Evolutionary conservation across 73 alveolate species (phyloP), one percentile per base, ranked within the genome.

Genomic region (Paramecium primaurelia): DNA sequence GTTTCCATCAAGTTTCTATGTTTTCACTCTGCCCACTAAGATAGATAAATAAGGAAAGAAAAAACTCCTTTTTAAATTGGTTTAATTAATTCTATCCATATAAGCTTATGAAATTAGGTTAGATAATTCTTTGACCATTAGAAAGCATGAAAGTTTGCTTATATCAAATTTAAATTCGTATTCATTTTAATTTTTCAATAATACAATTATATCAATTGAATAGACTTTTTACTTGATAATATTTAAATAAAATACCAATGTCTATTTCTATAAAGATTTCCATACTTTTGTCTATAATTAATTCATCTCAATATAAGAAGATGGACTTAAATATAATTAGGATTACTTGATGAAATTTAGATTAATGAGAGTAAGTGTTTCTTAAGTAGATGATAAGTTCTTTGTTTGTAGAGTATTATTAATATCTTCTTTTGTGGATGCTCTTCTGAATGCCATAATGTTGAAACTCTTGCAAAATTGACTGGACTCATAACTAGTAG

Each of bases 1-100:
- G 18, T 75, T n/a, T 3, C 38, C 36, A 42, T 75, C 88, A 10
- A 75, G 60, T 75, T 75, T 75, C 47, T 75, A 32, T 0, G 88
- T 75, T 38, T 42, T 75, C 34, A 75, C 60, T 75, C 69, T 75
- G 3, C 88, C 88, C 8, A 75, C 59, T 25, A 75, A 75, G 40
- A 75, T 75, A 75, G 88, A 75, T n/a, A 75, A 38, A 38, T 34
- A 75, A 16, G 88, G 88, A 75, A n/a, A 22, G 2, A 54, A 34
- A 54, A 54, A 18, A n/a, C 20, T 18, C 69, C 20, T 54, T 54
- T 54, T 54, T 54, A 2, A 54, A 54, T 3, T 8, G 9, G 36
- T 8, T 54, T 54, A n/a, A 54, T 54, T 54, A 54, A 54, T 54
- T 54, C 69, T 54, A 54, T 54, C 69, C 14, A 7, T 20, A 54